Percentiles rank a stretch among this genome's conserved stretches.
phyloP scores from a whole-genome alignment of 2,329 filamentous ascomycete genomes.

The Blastomyces silverae region DNA sequence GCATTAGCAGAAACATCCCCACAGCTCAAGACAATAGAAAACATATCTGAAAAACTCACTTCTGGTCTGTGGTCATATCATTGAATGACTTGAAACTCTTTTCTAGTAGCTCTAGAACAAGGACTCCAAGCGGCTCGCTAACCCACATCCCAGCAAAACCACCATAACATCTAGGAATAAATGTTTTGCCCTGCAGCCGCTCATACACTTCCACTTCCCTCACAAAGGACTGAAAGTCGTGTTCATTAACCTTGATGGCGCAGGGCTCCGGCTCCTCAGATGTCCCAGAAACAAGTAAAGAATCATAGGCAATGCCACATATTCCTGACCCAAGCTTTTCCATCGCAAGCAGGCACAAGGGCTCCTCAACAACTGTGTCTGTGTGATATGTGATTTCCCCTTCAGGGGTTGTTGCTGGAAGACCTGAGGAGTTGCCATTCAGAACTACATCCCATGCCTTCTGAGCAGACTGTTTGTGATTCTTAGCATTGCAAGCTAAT shows the following conservation, averaged over 20 bases:
- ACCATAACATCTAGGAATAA: neutral
- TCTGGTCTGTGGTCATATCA: constrained; percentile 3
- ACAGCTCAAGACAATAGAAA: constrained; percentile 3
- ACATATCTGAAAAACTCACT: neutral
- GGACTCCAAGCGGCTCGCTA: neutral
- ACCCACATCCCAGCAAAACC: neutral
- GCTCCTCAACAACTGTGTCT: neutral
- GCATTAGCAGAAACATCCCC: neutral
- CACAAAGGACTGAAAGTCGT: neutral
- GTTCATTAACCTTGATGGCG: constrained; percentile 2
- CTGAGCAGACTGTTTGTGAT: neutral
- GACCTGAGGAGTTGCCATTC: neutral
- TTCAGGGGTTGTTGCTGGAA: neutral
- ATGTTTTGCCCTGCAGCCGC: neutral
- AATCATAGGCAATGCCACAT: neutral
- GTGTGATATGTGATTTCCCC: neutral
- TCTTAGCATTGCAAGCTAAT: constrained; percentile 1
- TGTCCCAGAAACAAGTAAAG: neutral
- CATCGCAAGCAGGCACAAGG: neutral
- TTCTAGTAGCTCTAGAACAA: neutral
- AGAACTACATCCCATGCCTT: constrained; percentile 1
- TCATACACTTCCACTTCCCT: constrained; percentile 2
- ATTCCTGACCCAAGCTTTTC: constrained; percentile 1
- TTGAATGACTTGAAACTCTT: neutral
- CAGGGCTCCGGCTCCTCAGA: constrained; percentile 2